Evolutionary conservation across 805 yeast genomes (phyloP), one percentile per base, ranked within the genome.

Genomic region (Wickerhamiella vanderwaltii): DNA sequence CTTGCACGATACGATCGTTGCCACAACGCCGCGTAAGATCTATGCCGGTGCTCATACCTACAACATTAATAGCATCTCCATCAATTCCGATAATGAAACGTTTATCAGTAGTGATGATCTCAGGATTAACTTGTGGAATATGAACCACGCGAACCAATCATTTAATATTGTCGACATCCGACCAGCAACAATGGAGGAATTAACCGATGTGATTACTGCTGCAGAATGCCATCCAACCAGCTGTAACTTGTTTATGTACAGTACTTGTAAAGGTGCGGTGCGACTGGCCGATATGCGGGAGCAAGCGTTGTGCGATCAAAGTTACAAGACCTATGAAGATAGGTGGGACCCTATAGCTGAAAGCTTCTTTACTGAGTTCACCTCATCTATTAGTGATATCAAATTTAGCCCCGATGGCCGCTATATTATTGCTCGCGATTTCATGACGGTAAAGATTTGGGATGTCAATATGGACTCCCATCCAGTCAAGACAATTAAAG

Each of bases 161-260:
- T 91, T 91, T 64, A 93, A 91, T 62, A 91, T 91, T 50, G 97
- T 91, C 45, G 98, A 91, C 64, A 91, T 91, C 56, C 86, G 93
- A 61, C 99, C 99, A 7, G 83, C 86, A 5, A 86, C 86, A 62
- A 93, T 91, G 98, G 99, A 91, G 66, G 99, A 91, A 64, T 72
- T 91, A 54, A 88, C 98, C 7, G 98, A 91, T 62, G 98, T 91
- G 40, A 88, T 91, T 50, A 91, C 99, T 13, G 74, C 87, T 55
- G 93, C 97, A 2, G 95, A 87, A 60, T 91, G 91, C 66, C 97
- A 93, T 61, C 98, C 99, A 12, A 64, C 67, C 35, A 77, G 78
- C 58, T 91, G 99, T 68, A 91, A 91, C 60, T 66, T 82, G 54
- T 88, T 91, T 63, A 86, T 88, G 86, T 88, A 91, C 65, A 79